Conservation (phyloP, 73 alveolate species). For the Blepharisma stoltei region DNA sequence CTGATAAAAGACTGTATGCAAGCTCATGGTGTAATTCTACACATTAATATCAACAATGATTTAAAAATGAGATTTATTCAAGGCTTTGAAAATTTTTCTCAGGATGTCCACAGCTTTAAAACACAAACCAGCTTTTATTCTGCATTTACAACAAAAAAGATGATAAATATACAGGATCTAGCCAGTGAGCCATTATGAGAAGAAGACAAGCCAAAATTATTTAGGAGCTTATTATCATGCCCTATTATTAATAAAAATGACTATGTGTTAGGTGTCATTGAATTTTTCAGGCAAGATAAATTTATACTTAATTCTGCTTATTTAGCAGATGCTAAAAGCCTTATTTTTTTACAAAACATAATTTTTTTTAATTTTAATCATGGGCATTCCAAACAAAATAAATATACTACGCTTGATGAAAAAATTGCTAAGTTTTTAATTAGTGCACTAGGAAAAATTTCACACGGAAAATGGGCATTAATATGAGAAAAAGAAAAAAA, state of each 20-base stretch:
- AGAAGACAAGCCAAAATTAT: neutral
- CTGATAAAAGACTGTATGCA: neutral
- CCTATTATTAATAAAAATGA: neutral
- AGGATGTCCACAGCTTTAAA: neutral
- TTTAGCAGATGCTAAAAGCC: too few species aligned
- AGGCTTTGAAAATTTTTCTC: neutral
- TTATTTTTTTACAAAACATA: too few species aligned
- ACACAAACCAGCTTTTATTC: neutral
- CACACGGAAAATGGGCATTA: too few species aligned
- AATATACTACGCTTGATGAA: neutral
- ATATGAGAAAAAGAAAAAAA: too few species aligned
- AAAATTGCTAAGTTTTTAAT: neutral
- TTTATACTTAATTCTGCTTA: too few species aligned
- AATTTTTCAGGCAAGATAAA: neutral
- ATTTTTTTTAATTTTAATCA: too few species aligned
- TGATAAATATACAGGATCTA: neutral
- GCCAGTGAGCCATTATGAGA: conserved; percentile 14
- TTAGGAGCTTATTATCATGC: neutral
- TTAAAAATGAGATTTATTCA: neutral
- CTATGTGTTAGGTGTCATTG: neutral
- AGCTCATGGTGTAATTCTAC: neutral
- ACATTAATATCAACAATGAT: neutral
- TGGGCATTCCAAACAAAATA: neutral
- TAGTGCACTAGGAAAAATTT: too few species aligned
- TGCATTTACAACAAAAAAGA: neutral